Evolutionary conservation across 306 rosid species (phyloP).

Genomic region (Cucurbita ficifolia): DNA sequence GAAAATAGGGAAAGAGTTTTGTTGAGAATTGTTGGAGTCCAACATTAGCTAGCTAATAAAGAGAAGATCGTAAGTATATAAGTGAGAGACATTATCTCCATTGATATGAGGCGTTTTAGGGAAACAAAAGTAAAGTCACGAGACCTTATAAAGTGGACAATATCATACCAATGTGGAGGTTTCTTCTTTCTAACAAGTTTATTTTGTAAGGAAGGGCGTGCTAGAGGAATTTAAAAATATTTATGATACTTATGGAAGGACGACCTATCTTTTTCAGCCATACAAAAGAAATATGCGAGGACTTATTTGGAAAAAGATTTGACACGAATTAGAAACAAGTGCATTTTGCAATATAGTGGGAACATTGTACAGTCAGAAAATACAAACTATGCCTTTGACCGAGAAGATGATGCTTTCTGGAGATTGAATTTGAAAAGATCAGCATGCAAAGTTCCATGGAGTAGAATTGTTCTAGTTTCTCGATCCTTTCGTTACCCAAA

Average conservation of each 20-base stretch:
- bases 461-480: background rate
- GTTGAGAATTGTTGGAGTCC: too few species aligned
- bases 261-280: background rate
- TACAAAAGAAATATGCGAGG: background rate
- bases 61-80: too few species aligned
- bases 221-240: background rate
- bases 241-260: background rate
- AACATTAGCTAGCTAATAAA: too few species aligned
- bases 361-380: background rate
- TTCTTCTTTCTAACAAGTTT: background rate
- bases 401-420: background rate
- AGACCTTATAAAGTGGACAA: too few species aligned
- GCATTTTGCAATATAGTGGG: background rate
- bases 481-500: background rate
- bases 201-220: background rate
- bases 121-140: too few species aligned
- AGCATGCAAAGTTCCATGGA: background rate
- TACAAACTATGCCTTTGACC: background rate
- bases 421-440: background rate
- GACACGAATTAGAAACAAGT: background rate
- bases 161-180: too few species aligned
- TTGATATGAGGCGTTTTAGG: too few species aligned
- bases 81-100: too few species aligned
- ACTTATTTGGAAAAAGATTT: background rate
- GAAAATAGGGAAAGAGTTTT: background rate